Base-by-base conservation (phyloP, 2,329 filamentous ascomycete species). In the Mollisia scopiformis region DNA sequence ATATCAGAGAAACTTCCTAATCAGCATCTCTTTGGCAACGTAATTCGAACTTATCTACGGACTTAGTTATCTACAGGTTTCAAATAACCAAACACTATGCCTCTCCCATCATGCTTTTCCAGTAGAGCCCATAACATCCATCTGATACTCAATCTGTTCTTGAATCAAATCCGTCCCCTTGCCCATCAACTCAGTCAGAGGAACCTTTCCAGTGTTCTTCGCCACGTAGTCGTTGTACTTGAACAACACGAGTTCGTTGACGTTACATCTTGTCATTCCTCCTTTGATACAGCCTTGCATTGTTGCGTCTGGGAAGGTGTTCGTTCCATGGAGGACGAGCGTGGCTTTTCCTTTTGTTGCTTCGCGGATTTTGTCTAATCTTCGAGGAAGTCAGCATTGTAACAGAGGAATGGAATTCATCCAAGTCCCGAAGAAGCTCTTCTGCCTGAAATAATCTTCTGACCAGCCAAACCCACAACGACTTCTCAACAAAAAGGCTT, bases 191-290 rank as follows among this genome's bases (percentile, higher is more conserved):
- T 73, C 69, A 19, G 73, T 75, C 57, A 74, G 58, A 3, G 69
- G 62, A 68, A 69, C 54, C 57, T 71, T 72, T 54, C 74, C 70
- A 7, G 76, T 76, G 43, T 78, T 74, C 49, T 75, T 69, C 49
- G 73, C 71, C 27, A 83, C 61, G 60, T 78, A 75, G 31, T 75
- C 74, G n/a, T 79, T 76, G 54, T 81, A 83, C 13, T 77, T 78
- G 52, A 82, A 77, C n/a, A 85, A 68, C 7, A 86, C 75, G 16
- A 85, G 66, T 69, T 84, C 84, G 65, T 87, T 87, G 2, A 87
- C 82, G 62, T 87, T 87, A 62, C 85, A 74, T 71, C 86, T 85
- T 25, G 79, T 75, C n/a, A 82, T 77, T 0, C 84, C 83, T 14
- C 76, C 75, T 23, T 72, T 70, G 65, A 87, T 84, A 66, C 84